phyloP scores from a whole-genome alignment of 306 rosid genomes.

The Cucurbita moschata region DNA sequence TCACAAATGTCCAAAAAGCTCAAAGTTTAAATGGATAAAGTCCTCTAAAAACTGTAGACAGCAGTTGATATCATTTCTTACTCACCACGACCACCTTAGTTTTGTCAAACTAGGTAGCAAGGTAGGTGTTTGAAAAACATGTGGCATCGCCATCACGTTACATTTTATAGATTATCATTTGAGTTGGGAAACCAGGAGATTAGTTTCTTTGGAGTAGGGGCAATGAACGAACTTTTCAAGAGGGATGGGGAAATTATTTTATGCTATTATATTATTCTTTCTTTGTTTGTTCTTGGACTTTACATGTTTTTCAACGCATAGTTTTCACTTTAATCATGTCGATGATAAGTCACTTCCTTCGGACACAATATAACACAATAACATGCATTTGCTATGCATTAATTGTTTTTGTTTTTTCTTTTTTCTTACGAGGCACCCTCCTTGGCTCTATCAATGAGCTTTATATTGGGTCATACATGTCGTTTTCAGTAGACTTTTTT shows the following conservation, averaged over 20 bases:
- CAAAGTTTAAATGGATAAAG: neutral
- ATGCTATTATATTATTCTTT: neutral
- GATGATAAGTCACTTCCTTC: neutral
- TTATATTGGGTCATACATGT: conserved; percentile 2
- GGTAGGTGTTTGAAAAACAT: neutral
- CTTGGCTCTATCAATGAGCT: neutral
- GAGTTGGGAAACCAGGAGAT: neutral
- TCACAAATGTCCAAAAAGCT: conserved; percentile 6
- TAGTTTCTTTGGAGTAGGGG: neutral
- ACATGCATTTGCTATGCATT: neutral
- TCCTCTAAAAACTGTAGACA: neutral
- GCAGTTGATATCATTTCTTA: neutral
- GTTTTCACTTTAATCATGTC: conserved; percentile 1
- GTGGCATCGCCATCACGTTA: neutral
- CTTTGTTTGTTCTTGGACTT: neutral
- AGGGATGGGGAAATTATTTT: neutral
- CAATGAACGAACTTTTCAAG: neutral
- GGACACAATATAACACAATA: neutral
- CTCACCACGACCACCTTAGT: neutral
- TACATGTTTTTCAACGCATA: neutral
- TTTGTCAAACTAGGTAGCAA: neutral
- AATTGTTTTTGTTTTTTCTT: neutral
- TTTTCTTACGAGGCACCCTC: neutral
- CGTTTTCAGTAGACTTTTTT: neutral
- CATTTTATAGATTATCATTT: neutral